phyloP scores from a whole-genome alignment of 768 basidiomycete genomes.

The Fistulinella prunicolor region DNA sequence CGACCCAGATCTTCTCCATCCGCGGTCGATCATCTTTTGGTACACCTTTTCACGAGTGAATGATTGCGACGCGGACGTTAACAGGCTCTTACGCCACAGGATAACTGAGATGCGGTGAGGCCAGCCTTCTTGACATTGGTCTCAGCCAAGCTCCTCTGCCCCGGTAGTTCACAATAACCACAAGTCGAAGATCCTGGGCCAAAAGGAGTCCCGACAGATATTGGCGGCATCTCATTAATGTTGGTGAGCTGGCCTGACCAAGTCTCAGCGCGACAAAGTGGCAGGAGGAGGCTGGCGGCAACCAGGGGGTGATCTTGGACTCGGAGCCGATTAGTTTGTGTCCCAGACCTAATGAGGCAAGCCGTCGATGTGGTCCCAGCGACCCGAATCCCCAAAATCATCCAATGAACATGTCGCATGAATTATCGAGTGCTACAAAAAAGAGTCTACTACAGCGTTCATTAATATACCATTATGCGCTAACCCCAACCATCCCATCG shows the following conservation, averaged over 20 bases:
- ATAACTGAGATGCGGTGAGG: slow-evolving; percentile 47
- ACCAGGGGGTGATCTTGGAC: no score
- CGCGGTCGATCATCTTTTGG: slow-evolving; percentile 79
- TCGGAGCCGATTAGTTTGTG: no score
- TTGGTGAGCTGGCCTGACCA: neutral
- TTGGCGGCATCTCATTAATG: slow-evolving; percentile 19
- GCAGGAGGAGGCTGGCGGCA: no score
- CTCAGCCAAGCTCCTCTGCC: slow-evolving; percentile 37
- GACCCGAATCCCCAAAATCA: no score
- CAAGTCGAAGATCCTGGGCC: slow-evolving; percentile 43
- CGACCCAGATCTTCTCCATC: slow-evolving; percentile 80
- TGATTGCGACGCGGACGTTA: neutral
- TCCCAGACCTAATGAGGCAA: no score
- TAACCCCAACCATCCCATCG: slow-evolving; percentile 88
- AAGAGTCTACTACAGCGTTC: neutral
- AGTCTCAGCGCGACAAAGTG: no score
- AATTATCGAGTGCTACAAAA: neutral
- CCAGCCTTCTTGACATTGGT: slow-evolving; percentile 50
- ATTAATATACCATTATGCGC: neutral
- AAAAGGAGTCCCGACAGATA: slow-evolving; percentile 29
- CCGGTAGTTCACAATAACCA: slow-evolving; percentile 65
- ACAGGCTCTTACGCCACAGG: slow-evolving; percentile 44
- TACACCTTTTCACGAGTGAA: slow-evolving; percentile 50
- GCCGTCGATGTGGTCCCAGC: no score
- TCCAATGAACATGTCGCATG: no score